Evolutionary conservation across 371 early-diverging fungal species (phyloP).

Genomic region (Mucor ambiguus): DNA sequence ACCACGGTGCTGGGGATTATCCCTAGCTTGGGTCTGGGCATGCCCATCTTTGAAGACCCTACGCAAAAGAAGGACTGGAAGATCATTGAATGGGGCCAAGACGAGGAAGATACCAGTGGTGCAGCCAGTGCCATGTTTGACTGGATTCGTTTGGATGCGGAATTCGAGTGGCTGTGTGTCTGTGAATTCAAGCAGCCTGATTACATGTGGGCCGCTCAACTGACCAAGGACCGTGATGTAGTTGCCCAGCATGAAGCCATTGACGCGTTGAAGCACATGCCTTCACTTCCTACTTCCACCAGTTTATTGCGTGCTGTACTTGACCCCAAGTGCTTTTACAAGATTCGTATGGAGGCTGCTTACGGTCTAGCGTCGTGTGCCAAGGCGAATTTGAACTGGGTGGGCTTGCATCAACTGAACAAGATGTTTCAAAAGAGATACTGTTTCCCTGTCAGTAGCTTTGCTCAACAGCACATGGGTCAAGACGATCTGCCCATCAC

Average conservation of each 20-base stretch:
- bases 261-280: constrained; percentile 63
- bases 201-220: constrained; percentile 96
- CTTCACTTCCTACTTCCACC: constrained; percentile 73
- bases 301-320: constrained; percentile 77
- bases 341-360: constrained; percentile 93
- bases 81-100: constrained; percentile 83
- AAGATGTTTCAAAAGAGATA: constrained; percentile 78
- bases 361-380: constrained; percentile 82
- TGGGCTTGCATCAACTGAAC: constrained; percentile 75
- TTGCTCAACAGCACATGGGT: constrained; percentile 17
- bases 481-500: constrained; percentile 51
- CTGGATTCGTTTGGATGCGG: constrained; percentile 97
- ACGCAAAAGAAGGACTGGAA: constrained; percentile 74
- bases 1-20: constrained; percentile 44
- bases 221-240: constrained; percentile 94
- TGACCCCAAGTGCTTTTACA: constrained; percentile 88
- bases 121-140: constrained; percentile 84
- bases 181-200: constrained; percentile 93
- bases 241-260: constrained; percentile 95
- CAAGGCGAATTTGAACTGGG: constrained; percentile 57
- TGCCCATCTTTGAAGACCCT: constrained; percentile 75
- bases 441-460: constrained; percentile 54
- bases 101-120: constrained; percentile 71
- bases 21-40: constrained; percentile 63
- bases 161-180: constrained; percentile 91